Percentiles rank a stretch among this genome's conserved stretches.
phyloP scores from a whole-genome alignment of 2,329 filamentous ascomycete species.

The Byssothecium circinans region DNA sequence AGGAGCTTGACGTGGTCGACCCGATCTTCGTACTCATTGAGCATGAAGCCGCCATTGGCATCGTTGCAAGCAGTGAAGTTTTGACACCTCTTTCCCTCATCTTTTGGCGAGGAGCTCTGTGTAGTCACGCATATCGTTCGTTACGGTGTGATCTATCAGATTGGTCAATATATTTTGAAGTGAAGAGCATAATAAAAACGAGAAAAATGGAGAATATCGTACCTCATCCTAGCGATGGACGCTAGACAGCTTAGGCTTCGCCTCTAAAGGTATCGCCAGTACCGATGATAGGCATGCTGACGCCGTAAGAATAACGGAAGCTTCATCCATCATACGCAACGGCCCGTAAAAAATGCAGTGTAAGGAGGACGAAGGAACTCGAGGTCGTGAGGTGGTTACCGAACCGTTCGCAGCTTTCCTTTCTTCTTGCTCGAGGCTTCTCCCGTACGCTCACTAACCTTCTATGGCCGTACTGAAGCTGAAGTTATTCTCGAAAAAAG shows the following conservation, averaged over 20 bases:
- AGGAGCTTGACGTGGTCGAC: neutral
- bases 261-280: too few species aligned
- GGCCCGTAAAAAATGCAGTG: too few species aligned
- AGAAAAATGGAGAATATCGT: slow-evolving; percentile 8
- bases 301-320: too few species aligned
- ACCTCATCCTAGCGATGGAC: too few species aligned
- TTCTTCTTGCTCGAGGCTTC: too few species aligned
- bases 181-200: slow-evolving; percentile 43
- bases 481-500: too few species aligned
- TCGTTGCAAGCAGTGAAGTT: neutral
- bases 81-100: slow-evolving; percentile 10
- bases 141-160: slow-evolving; percentile 22
- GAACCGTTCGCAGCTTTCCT: slow-evolving; percentile 20
- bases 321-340: too few species aligned
- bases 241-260: too few species aligned
- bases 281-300: too few species aligned
- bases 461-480: too few species aligned
- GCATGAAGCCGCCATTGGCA: neutral
- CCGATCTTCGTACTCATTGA: neutral
- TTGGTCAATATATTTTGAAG: slow-evolving; percentile 46
- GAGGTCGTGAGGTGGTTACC: slow-evolving; percentile 6
- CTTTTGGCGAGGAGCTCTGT: slow-evolving; percentile 13
- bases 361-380: too few species aligned
- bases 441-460: too few species aligned
- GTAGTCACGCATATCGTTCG: slow-evolving; percentile 16